Evolutionary conservation across 371 early-diverging fungal genomes (phyloP).

Genomic region (Synchytrium microbalum): DNA sequence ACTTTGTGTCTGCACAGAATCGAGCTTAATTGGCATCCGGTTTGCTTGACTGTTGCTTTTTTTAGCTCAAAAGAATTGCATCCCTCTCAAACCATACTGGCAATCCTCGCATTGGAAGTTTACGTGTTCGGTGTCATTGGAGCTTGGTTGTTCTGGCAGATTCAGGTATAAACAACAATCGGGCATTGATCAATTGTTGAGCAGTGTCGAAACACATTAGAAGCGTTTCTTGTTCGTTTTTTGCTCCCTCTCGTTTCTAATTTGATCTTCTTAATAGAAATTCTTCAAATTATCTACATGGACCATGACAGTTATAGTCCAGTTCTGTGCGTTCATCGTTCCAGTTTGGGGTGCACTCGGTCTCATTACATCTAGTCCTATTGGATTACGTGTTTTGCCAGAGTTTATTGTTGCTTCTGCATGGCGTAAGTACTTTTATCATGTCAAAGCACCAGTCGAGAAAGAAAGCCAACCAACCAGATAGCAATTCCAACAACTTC

Average conservation of each 20-base stretch:
- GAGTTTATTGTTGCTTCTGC: not conserved
- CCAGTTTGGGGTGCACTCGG: not conserved
- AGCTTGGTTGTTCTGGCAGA: not conserved
- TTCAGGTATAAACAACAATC: no score
- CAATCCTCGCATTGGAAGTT: not conserved
- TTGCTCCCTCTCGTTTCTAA: no score
- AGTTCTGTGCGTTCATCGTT: not conserved
- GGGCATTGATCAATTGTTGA: no score
- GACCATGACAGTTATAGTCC: not conserved
- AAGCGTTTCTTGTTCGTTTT: no score
- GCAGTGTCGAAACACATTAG: no score
- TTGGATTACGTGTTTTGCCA: not conserved
- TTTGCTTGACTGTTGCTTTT: not conserved
- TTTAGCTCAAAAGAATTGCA: not conserved
- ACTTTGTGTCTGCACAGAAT: not conserved
- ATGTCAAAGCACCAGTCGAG: no score
- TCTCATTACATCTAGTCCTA: not conserved
- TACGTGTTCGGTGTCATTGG: not conserved
- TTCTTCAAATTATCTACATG: not conserved
- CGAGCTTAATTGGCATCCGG: not conserved
- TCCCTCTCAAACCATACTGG: not conserved
- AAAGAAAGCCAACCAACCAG: no score
- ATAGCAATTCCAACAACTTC: no score
- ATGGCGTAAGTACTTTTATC: no score
- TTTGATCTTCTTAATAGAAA: no score